Percentiles rank a stretch among this genome's conserved stretches.
Evolutionary conservation across 2,329 filamentous ascomycete species (phyloP).

Genomic region (Lasiodiplodia citricola): DNA sequence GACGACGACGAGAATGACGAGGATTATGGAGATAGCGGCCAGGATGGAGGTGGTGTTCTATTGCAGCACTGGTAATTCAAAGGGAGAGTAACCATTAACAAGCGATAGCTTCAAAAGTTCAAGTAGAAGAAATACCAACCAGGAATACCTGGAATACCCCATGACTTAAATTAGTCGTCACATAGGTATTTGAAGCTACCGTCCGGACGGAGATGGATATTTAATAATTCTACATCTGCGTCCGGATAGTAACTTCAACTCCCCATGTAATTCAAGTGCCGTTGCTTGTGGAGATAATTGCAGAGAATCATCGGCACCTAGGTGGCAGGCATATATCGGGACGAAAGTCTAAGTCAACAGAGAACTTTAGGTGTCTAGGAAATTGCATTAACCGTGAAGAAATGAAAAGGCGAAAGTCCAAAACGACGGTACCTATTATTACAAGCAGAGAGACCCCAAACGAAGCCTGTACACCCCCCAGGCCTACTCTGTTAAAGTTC

Average conservation of each 20-base stretch:
- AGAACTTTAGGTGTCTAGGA: neutral
- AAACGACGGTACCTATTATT: neutral
- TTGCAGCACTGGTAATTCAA: neutral
- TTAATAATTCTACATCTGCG: no score
- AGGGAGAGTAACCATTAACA: neutral
- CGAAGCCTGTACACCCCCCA: neutral
- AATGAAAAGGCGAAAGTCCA: neutral
- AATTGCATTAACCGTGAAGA: neutral
- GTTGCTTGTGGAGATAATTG: no score
- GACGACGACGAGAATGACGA: conserved; percentile 29
- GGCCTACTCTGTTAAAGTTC: neutral
- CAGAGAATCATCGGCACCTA: no score
- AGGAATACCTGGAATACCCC: no score
- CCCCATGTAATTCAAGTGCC: no score
- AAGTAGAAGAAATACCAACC: neutral
- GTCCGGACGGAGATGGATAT: no score
- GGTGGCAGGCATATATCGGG: no score
- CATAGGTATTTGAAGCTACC: no score
- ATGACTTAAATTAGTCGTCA: no score
- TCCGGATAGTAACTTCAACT: no score
- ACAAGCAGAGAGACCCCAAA: neutral
- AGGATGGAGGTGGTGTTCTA: neutral
- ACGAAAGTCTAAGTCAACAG: neutral
- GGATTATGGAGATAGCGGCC: neutral
- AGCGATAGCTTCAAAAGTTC: neutral